A percentile compares a stretch with the other conserved stretches of the same genome.
Conservation (phyloP, 805 yeast species). For the Ogataea paraovalis region DNA sequence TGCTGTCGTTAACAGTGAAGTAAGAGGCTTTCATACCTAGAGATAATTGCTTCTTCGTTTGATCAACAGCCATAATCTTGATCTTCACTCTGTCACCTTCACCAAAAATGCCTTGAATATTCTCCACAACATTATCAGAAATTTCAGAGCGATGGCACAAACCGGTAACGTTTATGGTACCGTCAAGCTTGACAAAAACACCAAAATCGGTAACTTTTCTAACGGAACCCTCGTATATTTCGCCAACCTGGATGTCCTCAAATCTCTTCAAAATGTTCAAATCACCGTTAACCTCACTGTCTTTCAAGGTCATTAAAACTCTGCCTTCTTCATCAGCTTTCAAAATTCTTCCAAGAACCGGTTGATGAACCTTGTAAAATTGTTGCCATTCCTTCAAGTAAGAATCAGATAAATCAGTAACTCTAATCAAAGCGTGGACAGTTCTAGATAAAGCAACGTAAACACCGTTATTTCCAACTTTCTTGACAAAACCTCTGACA, state of each 20-base stretch:
- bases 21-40: slow-evolving; percentile 95
- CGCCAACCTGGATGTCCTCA: slow-evolving; percentile 67
- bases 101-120: slow-evolving; percentile 64
- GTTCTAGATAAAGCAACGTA: slow-evolving; percentile 71
- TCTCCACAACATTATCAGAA: slow-evolving; percentile 60
- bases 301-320: slow-evolving; percentile 75
- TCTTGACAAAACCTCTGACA: slow-evolving; percentile 77
- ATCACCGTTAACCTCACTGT: slow-evolving; percentile 73
- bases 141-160: slow-evolving; percentile 84
- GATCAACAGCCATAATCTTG: slow-evolving; percentile 61
- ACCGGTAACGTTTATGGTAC: slow-evolving; percentile 73
- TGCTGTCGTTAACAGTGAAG: slow-evolving; percentile 38
- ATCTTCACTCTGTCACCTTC: slow-evolving; percentile 92
- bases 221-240: slow-evolving; percentile 72
- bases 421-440: slow-evolving; percentile 74
- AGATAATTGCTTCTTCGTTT: slow-evolving; percentile 68
- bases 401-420: slow-evolving; percentile 76
- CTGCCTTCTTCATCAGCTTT: slow-evolving; percentile 58
- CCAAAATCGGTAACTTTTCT: slow-evolving; percentile 82
- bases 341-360: slow-evolving; percentile 69
- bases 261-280: slow-evolving; percentile 53
- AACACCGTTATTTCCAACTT: slow-evolving; percentile 69
- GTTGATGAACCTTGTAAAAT: slow-evolving; percentile 64
- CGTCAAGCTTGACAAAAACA: slow-evolving; percentile 79
- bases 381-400: slow-evolving; percentile 87